Evolutionary conservation across 371 early-diverging fungal species (phyloP).

Genomic region (Amoeboaphelidium occidentale): DNA sequence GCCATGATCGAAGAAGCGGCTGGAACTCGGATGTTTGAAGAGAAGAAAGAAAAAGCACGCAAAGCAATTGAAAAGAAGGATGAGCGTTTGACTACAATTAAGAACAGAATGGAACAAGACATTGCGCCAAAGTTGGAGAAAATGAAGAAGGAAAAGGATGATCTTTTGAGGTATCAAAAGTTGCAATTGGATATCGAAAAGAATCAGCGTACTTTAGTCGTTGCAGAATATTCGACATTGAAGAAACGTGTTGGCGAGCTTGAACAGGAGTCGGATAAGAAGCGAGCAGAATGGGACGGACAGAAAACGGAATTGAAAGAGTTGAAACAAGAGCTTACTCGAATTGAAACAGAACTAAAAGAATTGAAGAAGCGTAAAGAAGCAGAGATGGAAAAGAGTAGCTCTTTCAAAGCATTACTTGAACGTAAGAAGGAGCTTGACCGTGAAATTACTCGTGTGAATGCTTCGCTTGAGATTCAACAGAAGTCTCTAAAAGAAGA

Average conservation of each 20-base stretch:
- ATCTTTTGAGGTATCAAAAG: constrained; percentile 75
- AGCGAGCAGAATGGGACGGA: constrained; percentile 4
- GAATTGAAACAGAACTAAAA: neutral
- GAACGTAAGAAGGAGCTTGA: constrained; percentile 35
- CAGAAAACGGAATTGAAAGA: neutral
- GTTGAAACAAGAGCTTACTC: neutral
- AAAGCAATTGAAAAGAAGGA: constrained; percentile 88
- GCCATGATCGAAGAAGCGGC: constrained; percentile 98
- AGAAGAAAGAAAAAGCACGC: constrained; percentile 82
- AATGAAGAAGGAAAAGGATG: constrained; percentile 63
- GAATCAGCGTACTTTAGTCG: constrained; percentile 43
- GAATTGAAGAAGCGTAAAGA: constrained; percentile 1
- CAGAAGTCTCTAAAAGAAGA: constrained; percentile 49
- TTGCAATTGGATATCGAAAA: constrained; percentile 65
- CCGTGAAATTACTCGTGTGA: constrained; percentile 44
- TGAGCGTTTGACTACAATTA: constrained; percentile 74
- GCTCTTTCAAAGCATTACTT: constrained; percentile 35
- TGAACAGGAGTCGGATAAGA: constrained; percentile 6
- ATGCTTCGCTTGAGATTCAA: constrained; percentile 52
- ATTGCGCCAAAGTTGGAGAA: constrained; percentile 82
- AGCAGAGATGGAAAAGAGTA: constrained; percentile 21
- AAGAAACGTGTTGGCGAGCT: constrained; percentile 8
- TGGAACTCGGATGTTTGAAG: constrained; percentile 95
- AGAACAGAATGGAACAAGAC: constrained; percentile 49
- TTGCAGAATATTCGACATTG: constrained; percentile 11